Percentiles rank a stretch among this genome's conserved stretches.
Conservation (phyloP, 306 rosid species). For the Fragaria vesca region DNA sequence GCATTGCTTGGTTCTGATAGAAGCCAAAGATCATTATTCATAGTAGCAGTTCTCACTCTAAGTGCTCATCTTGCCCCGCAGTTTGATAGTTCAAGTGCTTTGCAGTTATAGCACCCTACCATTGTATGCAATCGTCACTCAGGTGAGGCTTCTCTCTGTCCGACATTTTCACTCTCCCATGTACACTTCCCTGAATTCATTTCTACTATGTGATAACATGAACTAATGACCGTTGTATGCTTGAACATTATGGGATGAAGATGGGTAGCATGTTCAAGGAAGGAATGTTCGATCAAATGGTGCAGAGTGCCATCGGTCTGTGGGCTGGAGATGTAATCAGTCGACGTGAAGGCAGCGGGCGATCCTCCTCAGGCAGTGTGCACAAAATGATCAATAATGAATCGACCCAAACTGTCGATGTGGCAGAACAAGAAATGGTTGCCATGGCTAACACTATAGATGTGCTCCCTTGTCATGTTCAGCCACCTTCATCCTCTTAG, state of each 20-base stretch:
- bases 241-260: conserved; percentile 30
- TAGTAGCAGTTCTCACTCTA: neutral
- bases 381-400: conserved; percentile 28
- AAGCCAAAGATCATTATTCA: neutral
- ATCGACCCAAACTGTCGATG: conserved; percentile 32
- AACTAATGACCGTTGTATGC: neutral
- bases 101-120: conserved; percentile 94
- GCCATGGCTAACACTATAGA: conserved; percentile 23
- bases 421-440: conserved; percentile 35
- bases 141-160: conserved; percentile 44
- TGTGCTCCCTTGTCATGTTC: neutral
- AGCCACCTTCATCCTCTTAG: conserved; percentile 1
- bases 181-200: neutral
- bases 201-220: neutral
- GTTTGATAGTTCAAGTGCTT: conserved; percentile 85
- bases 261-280: conserved; percentile 61
- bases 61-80: conserved; percentile 23
- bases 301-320: neutral
- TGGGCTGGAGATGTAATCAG: neutral
- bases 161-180: neutral
- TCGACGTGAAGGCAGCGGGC: neutral
- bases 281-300: conserved; percentile 14
- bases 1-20: neutral
- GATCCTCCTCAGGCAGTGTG: neutral
- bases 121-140: conserved; percentile 68